Percentiles rank a stretch among this genome's conserved stretches.
Evolutionary conservation across 148 eudicot genomes (phyloP).

Genomic region (Selenicereus undatus): DNA sequence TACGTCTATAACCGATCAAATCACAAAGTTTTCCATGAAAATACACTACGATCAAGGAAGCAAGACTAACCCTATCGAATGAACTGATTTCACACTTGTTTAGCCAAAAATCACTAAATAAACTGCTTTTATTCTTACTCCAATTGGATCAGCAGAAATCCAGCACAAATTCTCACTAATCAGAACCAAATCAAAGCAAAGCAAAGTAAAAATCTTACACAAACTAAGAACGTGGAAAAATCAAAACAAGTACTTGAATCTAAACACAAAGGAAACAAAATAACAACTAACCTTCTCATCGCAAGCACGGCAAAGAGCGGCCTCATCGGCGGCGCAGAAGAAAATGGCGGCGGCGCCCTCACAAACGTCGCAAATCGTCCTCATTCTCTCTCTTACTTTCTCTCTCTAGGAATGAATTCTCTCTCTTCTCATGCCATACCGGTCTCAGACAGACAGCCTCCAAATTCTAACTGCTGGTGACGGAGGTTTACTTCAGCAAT

Average conservation of each 20-base stretch:
- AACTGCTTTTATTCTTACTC: not conserved
- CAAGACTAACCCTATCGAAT: no score
- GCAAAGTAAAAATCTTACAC: not conserved
- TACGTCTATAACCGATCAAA: no score
- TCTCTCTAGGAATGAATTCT: not conserved
- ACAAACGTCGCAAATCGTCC: constrained; percentile 88
- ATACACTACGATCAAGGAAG: not conserved
- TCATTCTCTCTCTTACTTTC: constrained; percentile 38
- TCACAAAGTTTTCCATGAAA: not conserved
- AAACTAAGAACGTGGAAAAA: not conserved
- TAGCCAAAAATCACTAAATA: not conserved
- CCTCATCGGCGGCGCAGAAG: constrained; percentile 98
- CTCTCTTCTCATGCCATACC: not conserved
- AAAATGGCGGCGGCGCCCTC: constrained; percentile 86
- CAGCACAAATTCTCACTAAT: not conserved
- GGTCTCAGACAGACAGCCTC: not conserved
- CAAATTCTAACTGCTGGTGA: no score
- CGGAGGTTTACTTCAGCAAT: not conserved
- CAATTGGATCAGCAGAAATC: not conserved
- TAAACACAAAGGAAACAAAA: not conserved
- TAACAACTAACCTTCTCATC: constrained; percentile 65
- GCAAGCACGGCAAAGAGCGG: constrained; percentile 90
- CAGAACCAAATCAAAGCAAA: not conserved
- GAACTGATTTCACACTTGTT: not conserved
- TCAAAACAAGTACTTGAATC: not conserved